These are phyloP conservation scores for Boletus bicolor DNA, from an alignment of 768 basidiomycete genomes.

Conservation along the genomic window DNA sequence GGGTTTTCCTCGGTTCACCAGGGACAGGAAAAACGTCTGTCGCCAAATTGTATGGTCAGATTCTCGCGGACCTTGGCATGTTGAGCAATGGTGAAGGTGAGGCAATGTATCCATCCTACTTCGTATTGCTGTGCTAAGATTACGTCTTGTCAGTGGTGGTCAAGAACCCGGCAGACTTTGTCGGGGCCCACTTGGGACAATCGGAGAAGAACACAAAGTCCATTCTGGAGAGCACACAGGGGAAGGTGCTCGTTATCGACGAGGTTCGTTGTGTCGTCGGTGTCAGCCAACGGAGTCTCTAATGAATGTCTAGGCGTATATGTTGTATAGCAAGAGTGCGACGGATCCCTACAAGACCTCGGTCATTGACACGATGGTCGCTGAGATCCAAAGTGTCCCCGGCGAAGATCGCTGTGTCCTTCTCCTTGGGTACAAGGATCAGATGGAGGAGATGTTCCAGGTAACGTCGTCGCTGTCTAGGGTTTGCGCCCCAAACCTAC, in stretches of 20 bases:
- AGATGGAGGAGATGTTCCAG: conserved; percentile 76
- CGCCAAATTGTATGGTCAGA: conserved; percentile 62
- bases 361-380: conserved; percentile 73
- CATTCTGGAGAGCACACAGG: conserved; percentile 54
- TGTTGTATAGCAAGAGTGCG: conserved; percentile 48
- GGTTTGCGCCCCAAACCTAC: background rate
- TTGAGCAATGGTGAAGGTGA: conserved; percentile 74
- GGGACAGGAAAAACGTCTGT: conserved; percentile 76
- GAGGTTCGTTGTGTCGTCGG: conserved; percentile 40
- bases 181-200: conserved; percentile 54
- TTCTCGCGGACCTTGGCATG: conserved; percentile 58
- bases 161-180: conserved; percentile 69
- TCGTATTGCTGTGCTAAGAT: background rate
- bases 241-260: conserved; percentile 71
- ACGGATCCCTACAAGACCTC: conserved; percentile 59
- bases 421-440: conserved; percentile 59
- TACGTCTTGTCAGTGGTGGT: conserved; percentile 44
- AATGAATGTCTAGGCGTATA: conserved; percentile 53
- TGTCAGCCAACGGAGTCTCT: background rate
- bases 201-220: conserved; percentile 65
- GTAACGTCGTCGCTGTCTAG: conserved; percentile 31
- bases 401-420: conserved; percentile 72
- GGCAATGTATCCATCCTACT: background rate
- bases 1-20: conserved; percentile 65
- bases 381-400: conserved; percentile 66